Conservation (phyloP, 2,329 filamentous ascomycete genomes). For the Aspergillus fischeri region DNA sequence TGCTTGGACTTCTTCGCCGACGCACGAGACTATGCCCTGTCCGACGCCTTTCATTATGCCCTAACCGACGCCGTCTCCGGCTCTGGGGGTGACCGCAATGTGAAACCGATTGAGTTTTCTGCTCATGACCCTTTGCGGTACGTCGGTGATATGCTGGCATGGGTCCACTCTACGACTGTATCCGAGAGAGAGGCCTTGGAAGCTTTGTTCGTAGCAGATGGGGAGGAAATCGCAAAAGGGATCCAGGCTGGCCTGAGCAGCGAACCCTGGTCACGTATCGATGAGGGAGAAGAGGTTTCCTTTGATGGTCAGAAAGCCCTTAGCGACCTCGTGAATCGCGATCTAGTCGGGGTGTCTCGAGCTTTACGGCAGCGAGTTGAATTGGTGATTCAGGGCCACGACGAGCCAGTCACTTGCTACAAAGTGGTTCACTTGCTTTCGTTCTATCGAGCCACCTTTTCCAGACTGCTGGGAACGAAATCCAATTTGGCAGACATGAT, state of each 20-base stretch:
- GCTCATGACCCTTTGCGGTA: conserved; percentile 91
- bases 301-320: conserved; percentile 82
- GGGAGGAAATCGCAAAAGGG: conserved; percentile 78
- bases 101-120: conserved; percentile 89
- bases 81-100: conserved; percentile 55
- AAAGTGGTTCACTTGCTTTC: conserved; percentile 82
- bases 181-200: conserved; percentile 92
- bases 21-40: conserved; percentile 78
- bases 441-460: conserved; percentile 85
- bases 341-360: conserved; percentile 74
- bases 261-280: conserved; percentile 72
- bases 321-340: conserved; percentile 79
- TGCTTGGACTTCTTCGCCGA: conserved; percentile 92
- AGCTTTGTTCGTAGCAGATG: conserved; percentile 84
- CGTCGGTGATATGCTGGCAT: conserved; percentile 94
- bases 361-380: conserved; percentile 87
- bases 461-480: conserved; percentile 67
- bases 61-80: conserved; percentile 67
- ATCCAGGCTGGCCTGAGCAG: conserved; percentile 75
- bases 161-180: conserved; percentile 90
- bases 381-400: conserved; percentile 86
- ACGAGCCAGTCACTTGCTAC: conserved; percentile 83
- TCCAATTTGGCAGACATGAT: conserved; percentile 69
- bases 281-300: conserved; percentile 52
- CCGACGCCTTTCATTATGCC: conserved; percentile 83